Evolutionary conservation across 257 asterid genomes (phyloP), one percentile per base, ranked within the genome.

Genomic region (Nicotiana sylvestris): DNA sequence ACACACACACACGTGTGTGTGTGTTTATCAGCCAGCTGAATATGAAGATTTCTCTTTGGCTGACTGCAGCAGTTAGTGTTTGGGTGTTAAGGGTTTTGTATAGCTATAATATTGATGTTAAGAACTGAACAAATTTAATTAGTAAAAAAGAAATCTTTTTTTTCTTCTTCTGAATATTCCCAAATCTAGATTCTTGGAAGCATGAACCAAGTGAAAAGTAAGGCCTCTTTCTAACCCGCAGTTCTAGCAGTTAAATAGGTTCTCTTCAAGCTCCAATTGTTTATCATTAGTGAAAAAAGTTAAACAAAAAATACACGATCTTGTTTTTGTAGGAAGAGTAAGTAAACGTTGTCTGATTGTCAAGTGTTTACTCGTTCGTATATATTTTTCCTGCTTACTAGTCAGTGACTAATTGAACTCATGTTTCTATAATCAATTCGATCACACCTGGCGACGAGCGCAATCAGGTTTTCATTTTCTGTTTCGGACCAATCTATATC

Each of bases 141-240:
- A 27, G 62, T 74, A 27, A 74, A 27, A 25, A 74, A 27, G 0
- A 5, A 15, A 39, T 2, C 8, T 13, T 49, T 13, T 74, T 74
- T 25, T 49, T 27, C 49, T 49, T 49, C 15, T 46, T 27, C 18
- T 49, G 43, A 74, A 49, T 27, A 49, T 46, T 25, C 37, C 25
- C 12, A 46, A 46, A 72, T 72, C 78, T 51, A 13, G 62, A 15
- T 74, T 49, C 43, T 13, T 49, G 27, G 7, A 49, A 49, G 27
- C 80, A 27, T 74, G 80, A 74, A 27, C 51, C 80, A 27, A 74
- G 80, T 74, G 62, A 49, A 49, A 74, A 49, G n/a, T 43, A 43
- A 10, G 43, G 3, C 62, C 29, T 21, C 29, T 74, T 27, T 6
- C 27, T 5, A 72, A 43, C 37, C 60, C 46, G 78, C 35, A 70